Evolutionary conservation across 1,284 basidiomycete genomes (phyloP).

Genomic region (Trametes hirsuta): DNA sequence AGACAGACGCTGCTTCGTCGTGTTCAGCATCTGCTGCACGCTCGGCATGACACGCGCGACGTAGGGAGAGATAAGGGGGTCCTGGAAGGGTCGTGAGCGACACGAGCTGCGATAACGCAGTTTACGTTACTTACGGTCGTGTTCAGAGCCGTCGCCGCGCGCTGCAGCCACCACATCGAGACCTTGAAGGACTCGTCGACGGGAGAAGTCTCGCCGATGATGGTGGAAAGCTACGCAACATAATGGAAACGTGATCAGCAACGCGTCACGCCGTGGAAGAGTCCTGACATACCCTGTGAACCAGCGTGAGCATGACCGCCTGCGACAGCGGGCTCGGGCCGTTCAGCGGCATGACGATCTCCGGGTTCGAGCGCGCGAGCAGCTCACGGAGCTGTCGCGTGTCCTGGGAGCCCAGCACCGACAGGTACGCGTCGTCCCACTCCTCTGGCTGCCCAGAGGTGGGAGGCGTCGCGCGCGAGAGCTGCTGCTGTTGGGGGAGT

Average conservation of each 20-base stretch:
- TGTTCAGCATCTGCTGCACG: conserved; percentile 73
- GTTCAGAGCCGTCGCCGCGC: conserved; percentile 67
- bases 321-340: conserved; percentile 72
- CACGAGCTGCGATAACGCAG: not conserved
- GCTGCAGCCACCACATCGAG: conserved; percentile 83
- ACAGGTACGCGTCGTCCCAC: conserved; percentile 81
- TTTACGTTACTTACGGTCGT: conserved; percentile 56
- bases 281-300: conserved; percentile 65
- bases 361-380: conserved; percentile 71
- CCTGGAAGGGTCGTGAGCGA: conserved; percentile 43
- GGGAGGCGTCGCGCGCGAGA: conserved; percentile 52
- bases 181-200: conserved; percentile 79
- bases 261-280: not conserved
- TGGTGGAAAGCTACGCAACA: conserved; percentile 61
- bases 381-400: conserved; percentile 71
- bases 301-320: conserved; percentile 78
- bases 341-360: conserved; percentile 76
- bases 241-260: conserved; percentile 4
- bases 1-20: conserved; percentile 74
- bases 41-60: conserved; percentile 77
- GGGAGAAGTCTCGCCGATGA: conserved; percentile 73
- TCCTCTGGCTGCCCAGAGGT: conserved; percentile 58
- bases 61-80: conserved; percentile 80
- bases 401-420: conserved; percentile 74
- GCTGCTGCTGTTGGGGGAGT: conserved; percentile 41